Conservation (phyloP, 2,329 filamentous ascomycete genomes). For the Hypoxylon sp. region DNA sequence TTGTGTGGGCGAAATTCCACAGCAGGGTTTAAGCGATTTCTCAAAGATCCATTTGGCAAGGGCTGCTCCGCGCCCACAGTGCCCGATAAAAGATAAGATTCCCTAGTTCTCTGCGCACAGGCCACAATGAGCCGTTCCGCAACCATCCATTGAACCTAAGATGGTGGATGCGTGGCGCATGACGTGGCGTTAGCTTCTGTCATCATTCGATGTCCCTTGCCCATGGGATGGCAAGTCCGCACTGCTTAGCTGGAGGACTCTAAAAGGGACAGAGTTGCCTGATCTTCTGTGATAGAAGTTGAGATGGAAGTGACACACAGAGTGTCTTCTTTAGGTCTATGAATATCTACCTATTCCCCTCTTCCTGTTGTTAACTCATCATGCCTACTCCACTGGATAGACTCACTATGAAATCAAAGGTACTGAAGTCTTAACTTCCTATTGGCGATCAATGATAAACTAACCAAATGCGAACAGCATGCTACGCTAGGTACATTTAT, state of each 20-base stretch:
- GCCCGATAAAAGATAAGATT: conserved; percentile 31
- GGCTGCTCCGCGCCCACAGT: not conserved
- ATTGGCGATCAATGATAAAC: not conserved
- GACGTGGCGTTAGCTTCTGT: conserved; percentile 47
- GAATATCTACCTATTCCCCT: conserved; percentile 3
- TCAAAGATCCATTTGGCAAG: conserved; percentile 26
- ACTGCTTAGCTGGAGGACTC: conserved; percentile 7
- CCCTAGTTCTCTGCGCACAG: conserved; percentile 21
- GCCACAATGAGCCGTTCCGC: conserved; percentile 29
- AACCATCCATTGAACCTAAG: conserved; percentile 7
- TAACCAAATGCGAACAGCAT: conserved; percentile 64
- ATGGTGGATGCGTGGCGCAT: conserved; percentile 27
- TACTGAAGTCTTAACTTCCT: conserved; percentile 54
- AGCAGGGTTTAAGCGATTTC: conserved; percentile 46
- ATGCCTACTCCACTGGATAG: conserved; percentile 81
- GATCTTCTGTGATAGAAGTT: conserved; percentile 20
- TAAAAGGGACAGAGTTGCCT: conserved; percentile 47
- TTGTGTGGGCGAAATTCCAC: conserved; percentile 52
- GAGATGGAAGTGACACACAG: conserved; percentile 34
- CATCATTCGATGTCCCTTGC: conserved; percentile 6
- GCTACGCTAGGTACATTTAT: conserved; percentile 73
- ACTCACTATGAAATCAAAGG: conserved; percentile 76
- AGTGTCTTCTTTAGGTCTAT: conserved; percentile 8
- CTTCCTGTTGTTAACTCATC: conserved; percentile 47
- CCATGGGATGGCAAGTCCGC: conserved; percentile 1